Conservation (phyloP, 73 alveolate genomes). For the Symbiodinium natans region DNA sequence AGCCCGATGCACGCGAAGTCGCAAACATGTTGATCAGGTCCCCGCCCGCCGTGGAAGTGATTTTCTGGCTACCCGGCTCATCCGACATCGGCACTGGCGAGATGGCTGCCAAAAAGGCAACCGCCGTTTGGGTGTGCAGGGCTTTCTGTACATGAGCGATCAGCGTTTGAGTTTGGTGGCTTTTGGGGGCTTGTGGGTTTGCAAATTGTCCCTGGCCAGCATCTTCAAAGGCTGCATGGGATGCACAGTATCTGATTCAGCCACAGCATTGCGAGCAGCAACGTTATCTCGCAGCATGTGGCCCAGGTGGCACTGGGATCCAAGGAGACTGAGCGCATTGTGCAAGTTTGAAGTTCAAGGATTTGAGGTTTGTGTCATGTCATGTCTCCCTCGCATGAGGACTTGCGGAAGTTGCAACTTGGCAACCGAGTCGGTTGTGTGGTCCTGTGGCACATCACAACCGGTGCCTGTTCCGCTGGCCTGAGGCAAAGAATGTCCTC, state of each 20-base stretch:
- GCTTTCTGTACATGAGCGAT: no score
- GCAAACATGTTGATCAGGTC: no score
- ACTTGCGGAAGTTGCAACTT: not conserved
- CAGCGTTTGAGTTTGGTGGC: no score
- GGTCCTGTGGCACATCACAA: no score
- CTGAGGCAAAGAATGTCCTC: no score
- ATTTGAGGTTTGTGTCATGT: no score
- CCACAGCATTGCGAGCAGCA: no score
- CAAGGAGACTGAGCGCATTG: conserved; percentile 20
- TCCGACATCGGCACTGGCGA: conserved; percentile 77
- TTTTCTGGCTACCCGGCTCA: conserved; percentile 63
- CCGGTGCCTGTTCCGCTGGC: no score
- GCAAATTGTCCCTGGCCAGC: not conserved
- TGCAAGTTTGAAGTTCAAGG: no score
- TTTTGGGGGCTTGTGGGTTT: not conserved
- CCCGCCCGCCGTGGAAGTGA: conserved; percentile 45
- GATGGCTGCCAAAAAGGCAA: conserved; percentile 64
- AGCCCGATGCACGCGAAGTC: no score
- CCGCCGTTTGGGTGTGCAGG: not conserved
- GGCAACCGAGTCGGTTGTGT: no score
- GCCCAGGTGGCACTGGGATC: conserved; percentile 64
- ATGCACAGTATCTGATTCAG: no score
- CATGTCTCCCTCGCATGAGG: not conserved
- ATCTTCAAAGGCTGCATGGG: not conserved
- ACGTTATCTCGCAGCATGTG: not conserved